Conservation (phyloP, 2,329 filamentous ascomycete genomes). For the Nothophoma quercina region DNA sequence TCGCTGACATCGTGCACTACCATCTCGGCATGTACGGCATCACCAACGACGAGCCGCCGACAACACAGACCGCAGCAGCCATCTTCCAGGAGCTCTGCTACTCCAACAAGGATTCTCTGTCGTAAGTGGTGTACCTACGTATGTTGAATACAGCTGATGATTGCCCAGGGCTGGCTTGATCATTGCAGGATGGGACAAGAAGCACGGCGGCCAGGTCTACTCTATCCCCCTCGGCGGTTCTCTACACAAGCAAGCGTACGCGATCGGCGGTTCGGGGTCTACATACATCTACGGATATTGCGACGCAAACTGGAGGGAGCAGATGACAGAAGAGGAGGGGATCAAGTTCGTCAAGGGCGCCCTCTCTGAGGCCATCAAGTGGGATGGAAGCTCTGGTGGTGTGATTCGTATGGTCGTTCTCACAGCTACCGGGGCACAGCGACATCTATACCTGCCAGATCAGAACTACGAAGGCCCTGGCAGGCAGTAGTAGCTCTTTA, state of each 20-base stretch:
- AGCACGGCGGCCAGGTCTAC: constrained; percentile 96
- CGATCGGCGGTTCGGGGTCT: constrained; percentile 94
- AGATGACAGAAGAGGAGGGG: constrained; percentile 91
- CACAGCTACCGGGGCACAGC: constrained; percentile 85
- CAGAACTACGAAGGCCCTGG: constrained; percentile 78
- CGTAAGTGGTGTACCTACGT: constrained; percentile 61
- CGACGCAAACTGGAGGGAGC: constrained; percentile 93
- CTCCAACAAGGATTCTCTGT: constrained; percentile 91
- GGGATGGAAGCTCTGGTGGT: constrained; percentile 98
- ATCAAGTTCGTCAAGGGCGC: constrained; percentile 92
- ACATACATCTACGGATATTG: constrained; percentile 99
- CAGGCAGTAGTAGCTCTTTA: constrained; percentile 57
- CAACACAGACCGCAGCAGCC: constrained; percentile 91
- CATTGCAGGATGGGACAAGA: constrained; percentile 96
- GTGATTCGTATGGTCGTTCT: constrained; percentile 98
- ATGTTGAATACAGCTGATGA: constrained; percentile 25
- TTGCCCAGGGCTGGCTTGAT: constrained; percentile 84
- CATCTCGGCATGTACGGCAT: constrained; percentile 93
- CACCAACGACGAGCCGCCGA: constrained; percentile 86
- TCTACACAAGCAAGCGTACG: constrained; percentile 94
- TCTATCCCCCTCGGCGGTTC: constrained; percentile 96
- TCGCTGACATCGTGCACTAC: constrained; percentile 97
- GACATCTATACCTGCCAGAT: constrained; percentile 96
- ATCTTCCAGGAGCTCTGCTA: constrained; percentile 99
- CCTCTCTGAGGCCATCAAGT: constrained; percentile 94